Evolutionary conservation across 75 land plant species (phyloP), one percentile per base, ranked within the genome.

Genomic region (Larix kaempferi): DNA sequence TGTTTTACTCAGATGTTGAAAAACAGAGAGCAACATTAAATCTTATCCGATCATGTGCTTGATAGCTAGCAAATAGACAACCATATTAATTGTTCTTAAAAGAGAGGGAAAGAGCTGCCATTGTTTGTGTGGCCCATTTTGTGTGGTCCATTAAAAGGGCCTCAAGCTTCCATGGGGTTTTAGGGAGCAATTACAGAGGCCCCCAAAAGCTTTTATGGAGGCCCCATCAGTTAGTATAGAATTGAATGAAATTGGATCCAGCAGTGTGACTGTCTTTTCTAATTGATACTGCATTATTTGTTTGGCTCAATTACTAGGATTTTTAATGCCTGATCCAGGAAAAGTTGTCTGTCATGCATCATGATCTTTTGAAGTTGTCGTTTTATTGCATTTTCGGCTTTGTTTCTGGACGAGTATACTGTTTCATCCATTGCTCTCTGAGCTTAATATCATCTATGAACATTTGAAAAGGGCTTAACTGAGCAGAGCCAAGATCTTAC

Each of bases 31-130:
- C 52, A 41, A 10, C 73, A 41, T 69, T n/a, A 21, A 69, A n/a
- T 11, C 11, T 69, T 69, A 13, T 41, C 39, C 2, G 1, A 35
- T 69, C 2, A 69, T 69, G 73, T 22, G 73, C 23, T 41, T 69
- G 73, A 41, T 69, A 49, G 22, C 39, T n/a, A 41, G 69, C 35
- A 37, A 69, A 41, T 17, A n/a, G 54, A 69, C 2, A 17, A 44
- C 41, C 19, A 21, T 41, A 69, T 69, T 69, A 69, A 69, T 69
- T 69, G 73, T n/a, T 39, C 25, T 69, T 39, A 33, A 69, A 69
- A 44, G 73, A 41, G 49, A 44, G n/a, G 7, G 11, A 12, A 29
- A 2, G 13, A 21, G 52, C 21, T 22, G 3, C 49, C 73, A 39
- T 14, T 39, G 22, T 64, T 11, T 11, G 26, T 16, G 67, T 15